Percentiles rank a stretch among this genome's conserved stretches.
Evolutionary conservation across 306 rosid species (phyloP).

Genomic region (Argentina anserina): DNA sequence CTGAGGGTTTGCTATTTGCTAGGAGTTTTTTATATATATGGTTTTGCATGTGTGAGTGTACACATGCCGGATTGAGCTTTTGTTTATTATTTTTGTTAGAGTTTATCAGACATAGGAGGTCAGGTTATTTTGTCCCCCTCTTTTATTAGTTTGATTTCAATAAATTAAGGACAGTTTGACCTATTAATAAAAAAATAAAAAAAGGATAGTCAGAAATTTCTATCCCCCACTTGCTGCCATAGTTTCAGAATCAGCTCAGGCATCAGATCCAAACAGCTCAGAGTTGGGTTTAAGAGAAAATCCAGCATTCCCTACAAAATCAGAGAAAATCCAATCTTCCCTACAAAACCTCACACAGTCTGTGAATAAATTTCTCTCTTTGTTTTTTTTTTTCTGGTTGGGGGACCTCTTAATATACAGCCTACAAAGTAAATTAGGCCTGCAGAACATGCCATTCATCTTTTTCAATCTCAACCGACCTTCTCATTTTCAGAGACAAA

Average conservation of each 20-base stretch:
- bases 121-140: too few species aligned
- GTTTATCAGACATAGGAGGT: too few species aligned
- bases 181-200: too few species aligned
- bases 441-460: slow-evolving; percentile 24
- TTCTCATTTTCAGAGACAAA: slow-evolving; percentile 28
- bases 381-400: not conserved
- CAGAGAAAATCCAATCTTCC: too few species aligned
- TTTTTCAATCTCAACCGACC: slow-evolving; percentile 16
- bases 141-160: too few species aligned
- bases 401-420: slow-evolving; percentile 13
- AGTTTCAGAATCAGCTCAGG: slow-evolving; percentile 7
- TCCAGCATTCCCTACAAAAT: slow-evolving; percentile 11
- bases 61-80: too few species aligned
- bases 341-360: slow-evolving; percentile 7
- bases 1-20: too few species aligned
- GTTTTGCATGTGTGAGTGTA: too few species aligned
- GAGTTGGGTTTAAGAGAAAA: not conserved
- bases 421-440: not conserved
- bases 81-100: too few species aligned
- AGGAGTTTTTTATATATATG: too few species aligned
- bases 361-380: too few species aligned
- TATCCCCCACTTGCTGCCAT: slow-evolving; percentile 22
- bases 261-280: slow-evolving; percentile 10
- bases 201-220: not conserved
- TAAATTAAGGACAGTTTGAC: too few species aligned